Base-by-base conservation (phyloP, 2,329 filamentous ascomycete genomes). In the Pseudogymnoascus pannorum region DNA sequence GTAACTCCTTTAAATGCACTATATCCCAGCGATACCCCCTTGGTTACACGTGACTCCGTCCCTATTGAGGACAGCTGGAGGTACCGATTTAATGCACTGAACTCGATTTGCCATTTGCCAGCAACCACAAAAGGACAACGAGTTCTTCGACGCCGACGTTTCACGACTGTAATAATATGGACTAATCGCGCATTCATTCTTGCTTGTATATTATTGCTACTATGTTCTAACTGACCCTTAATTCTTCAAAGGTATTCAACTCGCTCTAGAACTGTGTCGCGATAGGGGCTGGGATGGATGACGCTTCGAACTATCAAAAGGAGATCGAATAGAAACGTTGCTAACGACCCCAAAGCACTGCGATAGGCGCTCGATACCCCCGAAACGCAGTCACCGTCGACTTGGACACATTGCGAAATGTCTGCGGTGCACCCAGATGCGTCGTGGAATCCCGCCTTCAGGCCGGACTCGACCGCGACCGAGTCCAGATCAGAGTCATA, bases 361-460 rank as follows among this genome's bases (percentile, higher is more conserved):
- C 48, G 48, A 54, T 54, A 54, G 48, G 48, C 48, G 48, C 48
- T 54, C 48, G 26, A 54, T 54, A 54, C 5, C 12, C 9, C 5
- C 48, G 16, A 54, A 54, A 54, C 48, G 26, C 16, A 54, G n/a
- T 20, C 26, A 33, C 29, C 11, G 48, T 33, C 24, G 26, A 33
- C 48, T 31, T 18, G 48, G 48, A n/a, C n/a, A 54, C 20, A 54
- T 33, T 54, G 48, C 62, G 64, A 66, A 63, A 80, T 81, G 78
- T 66, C 75, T 61, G 75, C 75, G 60, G 74, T 77, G 70, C 72
- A 73, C 64, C 71, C 75, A 48, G 73, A 70, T 67, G 73, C 76
- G 64, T 75, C 78, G 62, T 81, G 79, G 79, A 75, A 82, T 73
- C 79, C 79, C 61, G 79, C 80, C 57, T 72, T 78, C 69, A 79